phyloP scores from a whole-genome alignment of 31 red algal species.

The Odonthalia washingtoniensis region DNA sequence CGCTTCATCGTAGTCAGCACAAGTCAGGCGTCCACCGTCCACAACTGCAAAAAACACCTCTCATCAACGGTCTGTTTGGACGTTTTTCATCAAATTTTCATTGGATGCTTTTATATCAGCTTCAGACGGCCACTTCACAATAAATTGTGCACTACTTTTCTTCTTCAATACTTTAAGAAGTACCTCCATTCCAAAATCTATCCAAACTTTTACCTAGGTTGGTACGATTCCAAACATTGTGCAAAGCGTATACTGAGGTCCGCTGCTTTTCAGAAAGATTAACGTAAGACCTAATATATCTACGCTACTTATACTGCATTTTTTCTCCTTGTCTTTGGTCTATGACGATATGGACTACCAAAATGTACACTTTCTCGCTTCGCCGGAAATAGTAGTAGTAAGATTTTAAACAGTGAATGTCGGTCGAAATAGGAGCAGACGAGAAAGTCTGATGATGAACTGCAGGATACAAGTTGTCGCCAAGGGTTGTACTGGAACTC shows the following conservation, averaged over 20 bases:
- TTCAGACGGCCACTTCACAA: neutral
- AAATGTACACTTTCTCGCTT: neutral
- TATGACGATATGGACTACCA: conserved; percentile 9
- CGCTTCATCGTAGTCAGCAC: conserved; percentile 23
- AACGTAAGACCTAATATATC: neutral
- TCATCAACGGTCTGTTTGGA: neutral
- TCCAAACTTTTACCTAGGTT: neutral
- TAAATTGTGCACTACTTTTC: neutral
- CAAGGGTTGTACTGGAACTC: no score
- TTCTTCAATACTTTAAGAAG: neutral
- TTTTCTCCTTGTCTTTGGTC: neutral
- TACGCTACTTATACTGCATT: neutral
- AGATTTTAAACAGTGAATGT: neutral
- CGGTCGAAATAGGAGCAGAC: neutral
- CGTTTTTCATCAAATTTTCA: neutral
- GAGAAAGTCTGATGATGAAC: conserved; percentile 20
- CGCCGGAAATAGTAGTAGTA: conserved; percentile 4
- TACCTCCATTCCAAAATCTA: neutral
- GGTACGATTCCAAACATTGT: conserved; percentile 14
- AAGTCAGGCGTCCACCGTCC: conserved; percentile 16
- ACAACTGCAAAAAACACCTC: conserved; percentile 1
- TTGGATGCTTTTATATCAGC: neutral
- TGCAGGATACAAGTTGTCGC: conserved; percentile 8
- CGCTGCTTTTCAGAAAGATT: neutral
- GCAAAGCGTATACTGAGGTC: neutral